Conservation (phyloP, 306 rosid genomes). For the Vachellia collinsii region DNA sequence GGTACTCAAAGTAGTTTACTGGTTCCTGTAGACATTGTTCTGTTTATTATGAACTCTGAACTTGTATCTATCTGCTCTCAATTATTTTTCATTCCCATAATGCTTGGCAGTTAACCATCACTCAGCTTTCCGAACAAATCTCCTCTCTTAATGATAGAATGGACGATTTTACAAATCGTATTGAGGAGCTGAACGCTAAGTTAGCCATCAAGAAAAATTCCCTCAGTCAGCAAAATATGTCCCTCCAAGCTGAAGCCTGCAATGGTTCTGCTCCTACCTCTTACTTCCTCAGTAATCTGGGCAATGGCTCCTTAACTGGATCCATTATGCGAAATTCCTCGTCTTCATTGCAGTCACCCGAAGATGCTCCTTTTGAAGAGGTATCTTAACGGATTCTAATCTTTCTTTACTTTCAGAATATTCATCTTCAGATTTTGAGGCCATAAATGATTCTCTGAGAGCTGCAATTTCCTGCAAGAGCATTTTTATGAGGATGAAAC, state of each 20-base stretch:
- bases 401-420: constrained; percentile 11
- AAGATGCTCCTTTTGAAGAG: constrained; percentile 84
- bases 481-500: not conserved
- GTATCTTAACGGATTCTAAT: constrained; percentile 47
- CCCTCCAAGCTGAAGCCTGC: constrained; percentile 78
- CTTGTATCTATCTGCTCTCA: constrained; percentile 11
- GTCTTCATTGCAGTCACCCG: constrained; percentile 73
- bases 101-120: constrained; percentile 58
- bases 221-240: constrained; percentile 79
- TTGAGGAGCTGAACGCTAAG: constrained; percentile 88
- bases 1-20: constrained; percentile 45
- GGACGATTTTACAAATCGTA: constrained; percentile 85
- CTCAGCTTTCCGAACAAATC: constrained; percentile 87
- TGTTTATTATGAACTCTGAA: constrained; percentile 22
- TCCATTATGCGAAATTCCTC: constrained; percentile 70
- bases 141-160: constrained; percentile 91
- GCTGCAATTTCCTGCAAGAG: constrained; percentile 4
- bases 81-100: constrained; percentile 27
- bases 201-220: constrained; percentile 55
- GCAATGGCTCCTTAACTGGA: constrained; percentile 74
- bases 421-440: constrained; percentile 2
- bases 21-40: constrained; percentile 24
- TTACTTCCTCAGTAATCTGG: constrained; percentile 63
- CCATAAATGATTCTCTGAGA: constrained; percentile 1
- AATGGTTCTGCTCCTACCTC: constrained; percentile 87